A percentile compares a stretch with the other conserved stretches of the same genome.
Evolutionary conservation across 2,329 filamentous ascomycete genomes (phyloP).

Genomic region (Trichophyton verrucosum): DNA sequence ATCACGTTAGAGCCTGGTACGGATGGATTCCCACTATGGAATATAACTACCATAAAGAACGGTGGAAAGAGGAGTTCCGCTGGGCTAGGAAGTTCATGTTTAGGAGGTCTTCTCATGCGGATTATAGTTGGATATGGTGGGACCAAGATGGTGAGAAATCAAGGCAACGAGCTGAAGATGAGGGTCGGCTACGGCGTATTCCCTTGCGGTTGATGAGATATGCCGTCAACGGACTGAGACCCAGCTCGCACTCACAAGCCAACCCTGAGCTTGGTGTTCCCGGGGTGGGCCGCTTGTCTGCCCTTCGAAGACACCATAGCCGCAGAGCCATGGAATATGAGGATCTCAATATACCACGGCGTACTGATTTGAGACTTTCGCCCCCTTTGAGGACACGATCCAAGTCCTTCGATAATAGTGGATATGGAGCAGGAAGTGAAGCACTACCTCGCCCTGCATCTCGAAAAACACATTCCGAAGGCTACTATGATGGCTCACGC

Average conservation of each 20-base stretch:
- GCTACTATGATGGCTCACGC: neutral
- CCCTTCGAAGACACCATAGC: neutral
- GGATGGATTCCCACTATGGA: constrained; percentile 28
- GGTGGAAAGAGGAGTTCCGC: constrained; percentile 14
- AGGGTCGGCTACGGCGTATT: constrained; percentile 16
- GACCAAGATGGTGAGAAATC: constrained; percentile 22
- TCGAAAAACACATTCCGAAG: neutral
- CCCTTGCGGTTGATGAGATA: constrained; percentile 20
- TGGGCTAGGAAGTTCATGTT: constrained; percentile 19
- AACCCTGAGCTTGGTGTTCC: neutral
- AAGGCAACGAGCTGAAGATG: constrained; percentile 15
- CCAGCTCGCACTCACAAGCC: constrained; percentile 18
- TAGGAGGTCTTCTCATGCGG: constrained; percentile 25
- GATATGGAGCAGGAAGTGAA: neutral
- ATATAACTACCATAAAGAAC: constrained; percentile 21
- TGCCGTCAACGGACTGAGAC: constrained; percentile 12
- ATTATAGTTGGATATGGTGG: constrained; percentile 33
- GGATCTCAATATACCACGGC: neutral
- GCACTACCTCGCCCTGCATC: neutral
- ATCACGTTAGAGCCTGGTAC: constrained; percentile 32
- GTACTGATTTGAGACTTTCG: neutral
- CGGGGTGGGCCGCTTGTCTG: no score
- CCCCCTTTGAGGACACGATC: neutral
- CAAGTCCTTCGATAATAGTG: neutral
- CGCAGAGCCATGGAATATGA: neutral